phyloP scores from a whole-genome alignment of 176 grass and related monocot species.

The Ensete ventricosum region DNA sequence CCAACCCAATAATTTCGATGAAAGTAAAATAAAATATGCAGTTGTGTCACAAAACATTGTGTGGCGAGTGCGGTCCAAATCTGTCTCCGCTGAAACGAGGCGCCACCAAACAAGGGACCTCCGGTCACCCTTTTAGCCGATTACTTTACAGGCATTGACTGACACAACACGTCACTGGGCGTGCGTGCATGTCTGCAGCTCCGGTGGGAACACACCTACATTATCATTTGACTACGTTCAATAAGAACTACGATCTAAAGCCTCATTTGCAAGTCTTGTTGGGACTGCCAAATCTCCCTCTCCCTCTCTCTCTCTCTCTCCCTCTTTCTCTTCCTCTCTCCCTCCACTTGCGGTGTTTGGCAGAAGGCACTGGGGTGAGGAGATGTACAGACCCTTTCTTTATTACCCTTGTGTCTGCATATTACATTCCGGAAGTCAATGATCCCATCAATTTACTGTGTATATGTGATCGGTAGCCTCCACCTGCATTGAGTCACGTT shows the following conservation, averaged over 20 bases:
- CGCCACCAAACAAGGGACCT: neutral
- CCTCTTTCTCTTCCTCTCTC: neutral
- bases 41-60: too few species aligned
- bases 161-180: neutral
- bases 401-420: neutral
- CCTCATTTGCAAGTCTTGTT: too few species aligned
- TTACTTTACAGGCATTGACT: too few species aligned
- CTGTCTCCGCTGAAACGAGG: neutral
- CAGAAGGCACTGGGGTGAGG: neutral
- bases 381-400: neutral
- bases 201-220: conserved; percentile 2
- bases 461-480: neutral
- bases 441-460: neutral
- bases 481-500: neutral
- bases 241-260: neutral
- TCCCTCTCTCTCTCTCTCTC: neutral
- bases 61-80: neutral
- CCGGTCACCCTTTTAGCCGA: neutral
- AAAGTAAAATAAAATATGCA: too few species aligned
- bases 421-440: conserved; percentile 11
- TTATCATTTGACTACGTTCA: neutral
- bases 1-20: too few species aligned
- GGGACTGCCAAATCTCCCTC: neutral
- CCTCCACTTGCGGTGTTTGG: neutral
- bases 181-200: neutral